Conservation (phyloP, 192 early-diverging fungal genomes). For the Ramicandelaber brevisporus region DNA sequence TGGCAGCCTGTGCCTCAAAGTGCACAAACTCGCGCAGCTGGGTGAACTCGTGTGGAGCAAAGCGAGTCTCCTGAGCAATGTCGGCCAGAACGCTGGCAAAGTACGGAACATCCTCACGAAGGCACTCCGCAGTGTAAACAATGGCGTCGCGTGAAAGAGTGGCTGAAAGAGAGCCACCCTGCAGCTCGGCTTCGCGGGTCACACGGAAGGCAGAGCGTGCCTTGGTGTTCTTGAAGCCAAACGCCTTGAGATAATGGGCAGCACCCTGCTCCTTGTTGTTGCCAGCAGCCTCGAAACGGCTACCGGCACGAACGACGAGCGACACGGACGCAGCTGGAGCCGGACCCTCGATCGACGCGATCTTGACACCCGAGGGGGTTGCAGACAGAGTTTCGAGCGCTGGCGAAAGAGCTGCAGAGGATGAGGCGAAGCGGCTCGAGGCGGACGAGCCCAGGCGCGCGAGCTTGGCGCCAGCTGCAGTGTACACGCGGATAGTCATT, state of each 20-base stretch:
- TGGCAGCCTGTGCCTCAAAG: slow-evolving; percentile 36
- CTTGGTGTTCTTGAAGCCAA: slow-evolving; percentile 61
- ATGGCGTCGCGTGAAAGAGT: slow-evolving; percentile 61
- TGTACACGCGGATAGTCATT: too few species aligned
- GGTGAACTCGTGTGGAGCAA: slow-evolving; percentile 64
- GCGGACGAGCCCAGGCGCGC: too few species aligned
- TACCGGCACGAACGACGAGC: slow-evolving; percentile 68
- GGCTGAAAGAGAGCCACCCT: slow-evolving; percentile 62
- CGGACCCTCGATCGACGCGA: slow-evolving; percentile 5
- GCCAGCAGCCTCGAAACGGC: slow-evolving; percentile 49
- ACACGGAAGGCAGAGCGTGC: slow-evolving; percentile 64
- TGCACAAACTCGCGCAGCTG: slow-evolving; percentile 31
- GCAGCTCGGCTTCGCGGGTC: slow-evolving; percentile 72
- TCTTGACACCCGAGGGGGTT: slow-evolving; percentile 15
- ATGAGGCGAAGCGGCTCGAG: too few species aligned
- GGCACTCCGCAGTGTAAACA: slow-evolving; percentile 68
- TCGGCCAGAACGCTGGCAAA: slow-evolving; percentile 66
- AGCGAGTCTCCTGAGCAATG: slow-evolving; percentile 54
- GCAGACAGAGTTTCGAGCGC: slow-evolving; percentile 5
- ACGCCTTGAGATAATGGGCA: slow-evolving; percentile 77
- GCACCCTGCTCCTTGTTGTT: slow-evolving; percentile 59
- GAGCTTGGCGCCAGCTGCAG: too few species aligned
- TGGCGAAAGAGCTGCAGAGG: slow-evolving; percentile 7
- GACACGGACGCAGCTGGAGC: slow-evolving; percentile 51
- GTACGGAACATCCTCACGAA: slow-evolving; percentile 56